Percentiles rank a stretch among this genome's conserved stretches.
Conservation (phyloP, 257 asterid genomes). For the Vinca minor region DNA sequence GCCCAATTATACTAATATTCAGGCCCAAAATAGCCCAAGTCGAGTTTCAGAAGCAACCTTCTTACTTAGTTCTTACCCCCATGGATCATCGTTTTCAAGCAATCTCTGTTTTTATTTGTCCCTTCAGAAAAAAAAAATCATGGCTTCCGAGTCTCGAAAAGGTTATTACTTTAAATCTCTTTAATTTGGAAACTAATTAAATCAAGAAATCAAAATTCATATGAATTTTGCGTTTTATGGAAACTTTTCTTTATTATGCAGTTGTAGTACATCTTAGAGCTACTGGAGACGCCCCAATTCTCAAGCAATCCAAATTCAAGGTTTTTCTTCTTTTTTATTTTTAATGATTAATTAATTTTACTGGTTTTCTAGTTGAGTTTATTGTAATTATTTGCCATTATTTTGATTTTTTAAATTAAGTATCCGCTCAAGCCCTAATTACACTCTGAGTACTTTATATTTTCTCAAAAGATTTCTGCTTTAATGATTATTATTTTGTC, state of each 20-base stretch:
- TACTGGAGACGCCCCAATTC: constrained; percentile 94
- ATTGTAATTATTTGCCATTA: neutral
- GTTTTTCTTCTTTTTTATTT: too few species aligned
- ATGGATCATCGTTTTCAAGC: too few species aligned
- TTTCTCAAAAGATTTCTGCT: neutral
- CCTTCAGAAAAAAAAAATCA: constrained; percentile 1
- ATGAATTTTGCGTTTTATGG: too few species aligned
- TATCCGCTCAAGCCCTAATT: neutral
- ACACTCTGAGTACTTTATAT: neutral
- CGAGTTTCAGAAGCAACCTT: too few species aligned
- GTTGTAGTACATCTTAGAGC: constrained; percentile 93
- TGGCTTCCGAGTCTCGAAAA: constrained; percentile 60
- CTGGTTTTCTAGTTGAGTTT: neutral
- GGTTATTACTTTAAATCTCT: constrained; percentile 27
- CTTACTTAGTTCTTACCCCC: neutral
- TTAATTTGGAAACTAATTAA: neutral
- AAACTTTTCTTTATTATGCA: constrained; percentile 16
- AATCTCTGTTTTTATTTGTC: neutral
- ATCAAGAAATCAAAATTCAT: neutral
- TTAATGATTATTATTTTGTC: neutral
- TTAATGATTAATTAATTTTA: neutral
- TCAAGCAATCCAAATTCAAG: constrained; percentile 93
- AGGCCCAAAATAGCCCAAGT: too few species aligned
- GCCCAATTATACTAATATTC: too few species aligned
- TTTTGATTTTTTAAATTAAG: neutral